Base-by-base conservation (phyloP, 2,329 filamentous ascomycete genomes). In the Pseudopyricularia cyperi region DNA sequence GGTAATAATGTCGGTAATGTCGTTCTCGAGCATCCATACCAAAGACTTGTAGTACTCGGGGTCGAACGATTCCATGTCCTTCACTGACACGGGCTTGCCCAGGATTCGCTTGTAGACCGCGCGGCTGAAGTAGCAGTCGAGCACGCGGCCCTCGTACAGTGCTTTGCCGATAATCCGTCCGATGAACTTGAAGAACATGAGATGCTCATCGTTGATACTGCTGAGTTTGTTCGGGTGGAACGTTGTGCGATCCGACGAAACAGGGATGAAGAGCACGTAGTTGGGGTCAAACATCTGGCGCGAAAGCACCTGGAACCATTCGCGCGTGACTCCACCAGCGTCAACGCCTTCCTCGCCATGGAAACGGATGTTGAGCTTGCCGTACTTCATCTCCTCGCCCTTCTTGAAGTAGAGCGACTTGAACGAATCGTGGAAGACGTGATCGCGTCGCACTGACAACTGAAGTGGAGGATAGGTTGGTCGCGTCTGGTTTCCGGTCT, bases 101-200 rank as follows among this genome's bases (percentile, higher is more conserved):
- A 98, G 80, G 57, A 98, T 96, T 59, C 89, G 86, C 73, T 97
- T 97, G 77, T 98, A 98, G 50, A 98, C 91, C 14, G 94, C 94
- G 63, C 93, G 84, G 70, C 91, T 97, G 73, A 98, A 98, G 75
- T 97, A 95, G 68, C 93, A 98, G 67, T 98, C 93, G 30, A 98
- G 82, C 34, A 98, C 83, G 53, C 93, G 87, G 46, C 89, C 88
- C 71, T 98, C 94, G 66, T 97, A 98, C 48, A 98, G 76, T 35
- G 93, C 93, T 70, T 98, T 98, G 61, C 93, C 94, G 60, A 98
- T 98, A 68, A 98, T 89, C 49, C 93, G 87, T 42, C 93, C 93
- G 62, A 98, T 96, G 70, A 98, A 98, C 66, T 97, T 97, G 80
- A 98, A 98, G 78, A 96, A 98, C 74, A 89, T 82, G 54, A 97